Conservation (phyloP, 176 grass and related monocot genomes). For the Paspalum notatum region DNA sequence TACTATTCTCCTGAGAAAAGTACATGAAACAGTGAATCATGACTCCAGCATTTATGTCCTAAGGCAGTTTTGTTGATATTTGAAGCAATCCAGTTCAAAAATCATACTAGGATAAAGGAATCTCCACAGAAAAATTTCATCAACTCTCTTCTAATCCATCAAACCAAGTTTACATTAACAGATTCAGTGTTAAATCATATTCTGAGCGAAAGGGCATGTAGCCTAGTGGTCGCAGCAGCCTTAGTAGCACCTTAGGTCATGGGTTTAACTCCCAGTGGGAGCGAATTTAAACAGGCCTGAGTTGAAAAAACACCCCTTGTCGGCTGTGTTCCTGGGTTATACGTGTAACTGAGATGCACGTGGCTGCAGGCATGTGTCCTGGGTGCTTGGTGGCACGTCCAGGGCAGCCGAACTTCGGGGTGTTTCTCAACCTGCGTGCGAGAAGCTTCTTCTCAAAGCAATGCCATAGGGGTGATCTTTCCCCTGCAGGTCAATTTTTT, state of each 20-base stretch:
- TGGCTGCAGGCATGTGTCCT: neutral
- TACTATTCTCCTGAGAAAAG: neutral
- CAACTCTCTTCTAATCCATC: neutral
- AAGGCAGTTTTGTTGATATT: neutral
- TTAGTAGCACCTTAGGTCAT: too few relatives aligned
- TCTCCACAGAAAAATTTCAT: neutral
- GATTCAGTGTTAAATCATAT: neutral
- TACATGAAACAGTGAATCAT: constrained; percentile 20
- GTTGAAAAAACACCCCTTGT: too few relatives aligned
- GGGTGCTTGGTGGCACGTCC: neutral
- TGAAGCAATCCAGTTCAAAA: constrained; percentile 25
- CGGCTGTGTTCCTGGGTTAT: too few relatives aligned
- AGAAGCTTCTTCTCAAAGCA: neutral
- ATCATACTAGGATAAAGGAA: neutral
- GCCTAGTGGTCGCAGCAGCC: too few relatives aligned
- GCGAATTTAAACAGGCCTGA: too few relatives aligned
- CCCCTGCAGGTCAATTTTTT: neutral
- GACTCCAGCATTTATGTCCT: neutral
- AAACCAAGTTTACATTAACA: neutral
- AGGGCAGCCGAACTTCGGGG: neutral
- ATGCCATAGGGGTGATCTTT: neutral
- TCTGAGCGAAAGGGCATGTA: too few relatives aligned
- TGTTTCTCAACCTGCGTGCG: neutral
- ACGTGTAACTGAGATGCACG: too few relatives aligned
- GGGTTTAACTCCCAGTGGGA: too few relatives aligned